These are phyloP conservation scores for Entomortierella parvispora DNA, from an alignment of 192 early-diverging fungal species.

Conservation along the genomic window DNA sequence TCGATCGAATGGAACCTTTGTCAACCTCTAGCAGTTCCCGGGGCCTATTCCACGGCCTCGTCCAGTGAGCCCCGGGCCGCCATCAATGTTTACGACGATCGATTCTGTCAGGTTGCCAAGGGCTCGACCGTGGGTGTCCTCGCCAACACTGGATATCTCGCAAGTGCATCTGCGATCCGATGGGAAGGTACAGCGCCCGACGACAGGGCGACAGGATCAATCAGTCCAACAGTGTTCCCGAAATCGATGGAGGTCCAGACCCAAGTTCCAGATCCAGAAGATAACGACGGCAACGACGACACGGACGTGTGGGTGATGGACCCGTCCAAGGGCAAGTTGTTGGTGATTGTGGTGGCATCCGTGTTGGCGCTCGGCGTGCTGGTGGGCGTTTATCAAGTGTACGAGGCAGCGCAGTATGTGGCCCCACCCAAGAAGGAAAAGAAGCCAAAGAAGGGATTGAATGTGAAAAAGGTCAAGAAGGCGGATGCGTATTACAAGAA, in stretches of 20 bases:
- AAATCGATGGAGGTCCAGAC: slow-evolving; percentile 12
- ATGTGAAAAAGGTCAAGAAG: slow-evolving; percentile 50
- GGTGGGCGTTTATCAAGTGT: slow-evolving; percentile 36
- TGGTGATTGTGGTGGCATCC: slow-evolving; percentile 10
- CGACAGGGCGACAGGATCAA: not conserved
- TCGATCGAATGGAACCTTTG: not conserved
- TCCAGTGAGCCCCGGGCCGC: slow-evolving; percentile 9
- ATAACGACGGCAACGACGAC: not conserved
- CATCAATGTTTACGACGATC: slow-evolving; percentile 18
- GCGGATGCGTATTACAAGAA: slow-evolving; percentile 46
- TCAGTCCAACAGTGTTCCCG: not conserved
- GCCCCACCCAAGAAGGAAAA: slow-evolving; percentile 32
- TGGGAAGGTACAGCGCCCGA: slow-evolving; percentile 22
- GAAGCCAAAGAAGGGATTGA: slow-evolving; percentile 27
- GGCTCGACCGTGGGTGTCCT: slow-evolving; percentile 13
- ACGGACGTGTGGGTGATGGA: slow-evolving; percentile 9
- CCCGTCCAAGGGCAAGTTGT: slow-evolving; percentile 7
- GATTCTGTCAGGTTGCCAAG: not conserved
- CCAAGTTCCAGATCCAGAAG: too few species aligned
- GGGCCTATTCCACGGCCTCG: slow-evolving; percentile 4
- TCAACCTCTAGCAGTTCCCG: not conserved
- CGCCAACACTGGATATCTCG: not conserved
- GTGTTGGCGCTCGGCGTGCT: slow-evolving; percentile 25
- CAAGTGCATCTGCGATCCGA: slow-evolving; percentile 11
- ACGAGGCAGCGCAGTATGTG: slow-evolving; percentile 27